A percentile compares a stretch with the other conserved stretches of the same genome.
Conservation (phyloP, 2,329 filamentous ascomycete species). For the Sclerotinia glacialis region DNA sequence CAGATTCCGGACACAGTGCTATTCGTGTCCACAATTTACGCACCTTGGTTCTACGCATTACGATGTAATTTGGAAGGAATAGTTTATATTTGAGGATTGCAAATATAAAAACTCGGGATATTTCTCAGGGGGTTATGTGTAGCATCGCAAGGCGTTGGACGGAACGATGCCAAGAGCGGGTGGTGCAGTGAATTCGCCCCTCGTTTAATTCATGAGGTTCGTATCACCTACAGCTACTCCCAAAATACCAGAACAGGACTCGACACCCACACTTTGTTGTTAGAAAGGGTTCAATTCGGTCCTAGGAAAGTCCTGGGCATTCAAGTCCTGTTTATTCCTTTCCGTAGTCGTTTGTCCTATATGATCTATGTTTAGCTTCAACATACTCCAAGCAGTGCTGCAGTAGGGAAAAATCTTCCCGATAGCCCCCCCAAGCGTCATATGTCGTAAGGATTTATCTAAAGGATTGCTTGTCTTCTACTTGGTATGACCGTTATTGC, state of each 20-base stretch:
- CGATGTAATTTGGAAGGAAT: too few relatives aligned
- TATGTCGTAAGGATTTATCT: not conserved
- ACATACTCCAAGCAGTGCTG: not conserved
- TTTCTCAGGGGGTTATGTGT: not conserved
- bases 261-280: not conserved
- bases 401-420: not conserved
- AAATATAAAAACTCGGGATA: not conserved
- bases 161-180: not conserved
- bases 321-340: constrained; percentile 1
- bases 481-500: not conserved
- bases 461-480: too few relatives aligned
- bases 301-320: not conserved
- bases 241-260: too few relatives aligned
- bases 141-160: not conserved
- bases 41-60: too few relatives aligned
- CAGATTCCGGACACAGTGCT: too few relatives aligned
- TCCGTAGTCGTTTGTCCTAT: not conserved
- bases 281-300: too few relatives aligned
- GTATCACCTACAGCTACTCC: too few relatives aligned
- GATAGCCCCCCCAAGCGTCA: too few relatives aligned
- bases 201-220: not conserved
- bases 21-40: too few relatives aligned
- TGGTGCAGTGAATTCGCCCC: not conserved
- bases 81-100: not conserved
- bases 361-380: not conserved